These are phyloP conservation scores for Picea glauca DNA, from an alignment of 75 land plant genomes.

Conservation along the genomic window DNA sequence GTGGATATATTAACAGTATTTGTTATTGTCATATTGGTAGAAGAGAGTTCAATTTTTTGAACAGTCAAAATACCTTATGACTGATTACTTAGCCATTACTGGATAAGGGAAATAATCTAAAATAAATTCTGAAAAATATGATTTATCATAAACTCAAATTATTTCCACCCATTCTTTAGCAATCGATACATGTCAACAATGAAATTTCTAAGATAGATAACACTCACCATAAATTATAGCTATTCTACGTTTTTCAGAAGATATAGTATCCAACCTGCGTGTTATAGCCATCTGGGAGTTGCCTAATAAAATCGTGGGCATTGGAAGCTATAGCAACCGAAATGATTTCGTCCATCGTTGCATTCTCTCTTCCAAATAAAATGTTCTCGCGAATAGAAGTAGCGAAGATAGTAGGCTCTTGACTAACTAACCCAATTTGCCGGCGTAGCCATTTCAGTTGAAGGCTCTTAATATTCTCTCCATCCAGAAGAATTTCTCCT, in stretches of 20 bases:
- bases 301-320: slow-evolving; percentile 21
- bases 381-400: slow-evolving; percentile 22
- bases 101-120: no score
- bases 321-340: slow-evolving; percentile 16
- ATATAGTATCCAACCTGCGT: slow-evolving; percentile 5
- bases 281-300: slow-evolving; percentile 17
- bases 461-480: slow-evolving; percentile 9
- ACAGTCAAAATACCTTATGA: no score
- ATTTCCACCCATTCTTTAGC: not conserved
- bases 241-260: not conserved
- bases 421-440: slow-evolving; percentile 23
- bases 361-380: slow-evolving; percentile 18
- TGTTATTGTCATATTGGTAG: no score
- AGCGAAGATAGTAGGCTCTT: slow-evolving; percentile 27
- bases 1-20: no score
- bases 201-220: not conserved
- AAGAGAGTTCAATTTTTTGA: no score
- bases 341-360: slow-evolving; percentile 16
- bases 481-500: slow-evolving; percentile 19
- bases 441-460: slow-evolving; percentile 12
- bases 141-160: no score
- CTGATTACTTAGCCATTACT: no score
- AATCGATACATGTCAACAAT: not conserved
- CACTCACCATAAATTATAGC: not conserved
- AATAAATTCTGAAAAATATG: no score